Percentiles rank a stretch among this genome's conserved stretches.
Conservation (phyloP, 306 rosid species). For the Senna tora region DNA sequence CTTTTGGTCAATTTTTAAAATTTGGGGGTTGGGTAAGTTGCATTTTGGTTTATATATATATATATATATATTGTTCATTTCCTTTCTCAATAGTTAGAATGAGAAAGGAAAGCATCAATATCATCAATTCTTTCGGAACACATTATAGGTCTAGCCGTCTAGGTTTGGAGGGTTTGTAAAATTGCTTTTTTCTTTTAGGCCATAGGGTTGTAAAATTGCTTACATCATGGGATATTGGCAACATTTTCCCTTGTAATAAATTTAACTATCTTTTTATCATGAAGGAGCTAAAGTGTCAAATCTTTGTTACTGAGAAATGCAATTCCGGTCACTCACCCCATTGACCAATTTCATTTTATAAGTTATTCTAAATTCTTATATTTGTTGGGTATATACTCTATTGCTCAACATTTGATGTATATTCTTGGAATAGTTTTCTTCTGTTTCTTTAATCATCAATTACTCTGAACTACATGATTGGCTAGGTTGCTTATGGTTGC, state of each 20-base stretch:
- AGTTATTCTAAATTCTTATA: neutral
- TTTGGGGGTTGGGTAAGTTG: no score
- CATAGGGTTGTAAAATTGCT: no score
- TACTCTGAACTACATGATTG: neutral
- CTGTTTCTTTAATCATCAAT: conserved; percentile 2
- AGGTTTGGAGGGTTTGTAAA: neutral
- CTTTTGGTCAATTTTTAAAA: no score
- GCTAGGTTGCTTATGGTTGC: neutral
- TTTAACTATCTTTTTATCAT: neutral
- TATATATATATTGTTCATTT: no score
- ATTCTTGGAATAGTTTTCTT: neutral
- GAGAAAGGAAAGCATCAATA: conserved; percentile 3
- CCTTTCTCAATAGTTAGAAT: neutral
- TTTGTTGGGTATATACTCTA: neutral
- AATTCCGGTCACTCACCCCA: neutral
- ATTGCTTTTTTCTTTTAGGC: no score
- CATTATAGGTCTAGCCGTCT: neutral
- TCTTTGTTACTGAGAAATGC: neutral
- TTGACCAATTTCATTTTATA: conserved; percentile 1
- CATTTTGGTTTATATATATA: no score
- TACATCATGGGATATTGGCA: neutral
- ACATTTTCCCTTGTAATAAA: neutral
- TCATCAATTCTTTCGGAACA: neutral
- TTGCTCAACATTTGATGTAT: neutral
- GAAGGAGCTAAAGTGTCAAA: neutral